Evolutionary conservation across 768 basidiomycete genomes (phyloP).

Genomic region (Auriscalpium vulgare): DNA sequence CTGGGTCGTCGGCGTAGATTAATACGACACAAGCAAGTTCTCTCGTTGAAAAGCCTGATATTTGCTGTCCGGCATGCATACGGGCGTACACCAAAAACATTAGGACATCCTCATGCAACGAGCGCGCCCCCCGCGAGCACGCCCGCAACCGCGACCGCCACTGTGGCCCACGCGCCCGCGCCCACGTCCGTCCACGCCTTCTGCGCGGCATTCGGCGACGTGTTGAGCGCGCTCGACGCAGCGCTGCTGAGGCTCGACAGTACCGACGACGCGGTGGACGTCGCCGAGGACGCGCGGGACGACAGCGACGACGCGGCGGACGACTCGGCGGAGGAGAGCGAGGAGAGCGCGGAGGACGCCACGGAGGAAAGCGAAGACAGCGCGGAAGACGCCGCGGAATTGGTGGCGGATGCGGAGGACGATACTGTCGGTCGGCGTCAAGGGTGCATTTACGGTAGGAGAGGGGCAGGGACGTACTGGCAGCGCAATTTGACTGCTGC

Average conservation of each 20-base stretch:
- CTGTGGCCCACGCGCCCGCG: neutral
- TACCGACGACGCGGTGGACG: neutral
- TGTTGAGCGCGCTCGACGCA: neutral
- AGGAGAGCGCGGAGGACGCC: neutral
- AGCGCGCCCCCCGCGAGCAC: neutral
- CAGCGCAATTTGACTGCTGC: neutral
- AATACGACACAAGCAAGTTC: too few relatives aligned
- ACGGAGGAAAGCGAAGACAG: neutral
- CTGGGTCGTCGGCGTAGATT: too few relatives aligned
- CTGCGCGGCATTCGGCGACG: neutral
- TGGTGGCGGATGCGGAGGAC: neutral
- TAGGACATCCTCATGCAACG: neutral
- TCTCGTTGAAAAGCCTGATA: too few relatives aligned
- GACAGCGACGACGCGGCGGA: neutral
- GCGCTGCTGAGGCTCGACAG: neutral
- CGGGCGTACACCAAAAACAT: too few relatives aligned
- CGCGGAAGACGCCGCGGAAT: neutral
- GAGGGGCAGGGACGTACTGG: neutral
- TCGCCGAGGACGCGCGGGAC: neutral
- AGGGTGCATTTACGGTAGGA: neutral
- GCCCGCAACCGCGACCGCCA: neutral
- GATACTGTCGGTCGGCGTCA: neutral
- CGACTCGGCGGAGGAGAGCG: neutral
- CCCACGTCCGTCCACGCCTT: neutral
- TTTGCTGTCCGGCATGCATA: too few relatives aligned